These are phyloP conservation scores for Boletus rex-veris DNA, from an alignment of 768 basidiomycete species.

Conservation along the genomic window DNA sequence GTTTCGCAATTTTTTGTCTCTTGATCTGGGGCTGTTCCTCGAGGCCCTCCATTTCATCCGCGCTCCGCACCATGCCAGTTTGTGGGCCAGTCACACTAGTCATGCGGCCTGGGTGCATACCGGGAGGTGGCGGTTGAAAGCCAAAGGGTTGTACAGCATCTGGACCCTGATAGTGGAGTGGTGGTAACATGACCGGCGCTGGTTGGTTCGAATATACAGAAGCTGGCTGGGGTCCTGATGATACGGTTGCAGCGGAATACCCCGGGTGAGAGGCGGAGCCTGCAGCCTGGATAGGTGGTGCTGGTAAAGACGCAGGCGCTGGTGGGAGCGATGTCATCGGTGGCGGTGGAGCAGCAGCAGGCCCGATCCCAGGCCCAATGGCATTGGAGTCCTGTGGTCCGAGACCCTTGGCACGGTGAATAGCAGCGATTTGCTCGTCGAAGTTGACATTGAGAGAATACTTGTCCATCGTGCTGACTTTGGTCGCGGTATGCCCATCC, in stretches of 20 bases:
- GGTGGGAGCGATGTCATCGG: conserved; percentile 61
- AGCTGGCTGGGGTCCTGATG: conserved; percentile 89
- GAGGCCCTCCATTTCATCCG: conserved; percentile 76
- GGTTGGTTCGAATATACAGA: conserved; percentile 59
- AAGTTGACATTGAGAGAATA: conserved; percentile 92
- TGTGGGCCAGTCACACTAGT: conserved; percentile 61
- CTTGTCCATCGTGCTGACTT: conserved; percentile 87
- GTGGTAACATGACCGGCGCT: conserved; percentile 74
- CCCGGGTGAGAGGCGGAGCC: conserved; percentile 43
- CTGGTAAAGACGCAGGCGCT: conserved; percentile 69
- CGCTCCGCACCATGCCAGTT: conserved; percentile 70
- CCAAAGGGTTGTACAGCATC: conserved; percentile 77
- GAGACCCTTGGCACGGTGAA: conserved; percentile 89
- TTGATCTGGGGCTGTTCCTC: conserved; percentile 81
- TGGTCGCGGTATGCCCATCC: conserved; percentile 97
- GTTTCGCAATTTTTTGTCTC: conserved; percentile 79
- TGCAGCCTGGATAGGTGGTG: conserved; percentile 52
- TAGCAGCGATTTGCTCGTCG: conserved; percentile 97
- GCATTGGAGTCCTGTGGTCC: conserved; percentile 77
- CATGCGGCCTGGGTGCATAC: conserved; percentile 68
- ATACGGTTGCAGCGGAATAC: conserved; percentile 81
- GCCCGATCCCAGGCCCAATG: conserved; percentile 86
- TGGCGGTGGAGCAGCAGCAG: conserved; percentile 67
- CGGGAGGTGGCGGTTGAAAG: conserved; percentile 65
- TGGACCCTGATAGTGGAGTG: conserved; percentile 80